These are phyloP conservation scores for Daldinia bambusicola DNA, from an alignment of 495 filamentous ascomycete species.

Conservation along the genomic window DNA sequence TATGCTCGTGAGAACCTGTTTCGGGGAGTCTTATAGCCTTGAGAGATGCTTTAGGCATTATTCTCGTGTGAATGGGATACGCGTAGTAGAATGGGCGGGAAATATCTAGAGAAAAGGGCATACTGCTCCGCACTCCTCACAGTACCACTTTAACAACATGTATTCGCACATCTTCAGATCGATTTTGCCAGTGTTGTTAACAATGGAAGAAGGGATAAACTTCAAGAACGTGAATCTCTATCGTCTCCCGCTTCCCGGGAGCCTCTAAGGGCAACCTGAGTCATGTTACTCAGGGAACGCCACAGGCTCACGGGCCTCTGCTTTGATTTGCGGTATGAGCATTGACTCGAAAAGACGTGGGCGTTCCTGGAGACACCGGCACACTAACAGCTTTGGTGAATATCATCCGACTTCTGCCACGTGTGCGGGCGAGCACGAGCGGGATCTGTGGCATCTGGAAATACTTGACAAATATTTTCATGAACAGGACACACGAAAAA, in stretches of 20 bases:
- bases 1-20: slow-evolving; percentile 2
- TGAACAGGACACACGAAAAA: slow-evolving; percentile 27
- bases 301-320: slow-evolving; percentile 30
- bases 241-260: slow-evolving; percentile 32
- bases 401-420: slow-evolving; percentile 40
- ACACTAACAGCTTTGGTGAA: slow-evolving; percentile 24
- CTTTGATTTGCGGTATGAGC: slow-evolving; percentile 32
- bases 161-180: slow-evolving; percentile 44
- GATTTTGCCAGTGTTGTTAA: slow-evolving; percentile 21
- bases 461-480: slow-evolving; percentile 44
- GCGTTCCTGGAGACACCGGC: slow-evolving; percentile 30
- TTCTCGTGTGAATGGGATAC: slow-evolving; percentile 14
- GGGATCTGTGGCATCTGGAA: slow-evolving; percentile 23
- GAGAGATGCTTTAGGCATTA: slow-evolving; percentile 7
- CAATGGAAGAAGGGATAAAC: slow-evolving; percentile 3
- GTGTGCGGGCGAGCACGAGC: slow-evolving; percentile 38
- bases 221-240: slow-evolving; percentile 25
- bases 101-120: slow-evolving; percentile 23
- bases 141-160: slow-evolving; percentile 50
- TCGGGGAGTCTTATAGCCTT: not conserved
- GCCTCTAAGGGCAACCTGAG: slow-evolving; percentile 28
- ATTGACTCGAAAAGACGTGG: slow-evolving; percentile 43
- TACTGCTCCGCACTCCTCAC: slow-evolving; percentile 50
- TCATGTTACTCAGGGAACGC: slow-evolving; percentile 44
- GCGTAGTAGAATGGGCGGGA: slow-evolving; percentile 7